These are phyloP conservation scores for Neckera pumila DNA, from an alignment of 225 moss, liverwort and hornwort species.

Conservation along the genomic window DNA sequence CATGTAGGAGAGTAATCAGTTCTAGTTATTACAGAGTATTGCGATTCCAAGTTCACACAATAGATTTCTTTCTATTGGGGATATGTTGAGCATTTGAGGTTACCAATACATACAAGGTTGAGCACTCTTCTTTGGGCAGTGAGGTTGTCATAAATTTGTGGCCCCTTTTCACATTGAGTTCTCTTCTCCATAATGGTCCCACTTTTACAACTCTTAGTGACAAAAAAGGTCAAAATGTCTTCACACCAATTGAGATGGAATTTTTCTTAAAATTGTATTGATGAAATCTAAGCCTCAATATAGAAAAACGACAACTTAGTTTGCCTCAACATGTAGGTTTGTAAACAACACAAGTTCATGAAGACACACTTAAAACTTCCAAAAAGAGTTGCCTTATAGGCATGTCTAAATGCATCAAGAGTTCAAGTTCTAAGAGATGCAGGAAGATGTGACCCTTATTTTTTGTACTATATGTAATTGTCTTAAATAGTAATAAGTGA, in stretches of 20 bases:
- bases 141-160: neutral
- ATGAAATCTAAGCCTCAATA: neutral
- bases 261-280: neutral
- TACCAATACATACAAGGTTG: neutral
- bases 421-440: neutral
- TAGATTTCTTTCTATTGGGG: neutral
- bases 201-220: neutral
- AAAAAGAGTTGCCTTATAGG: fast-evolving
- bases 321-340: neutral
- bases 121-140: neutral
- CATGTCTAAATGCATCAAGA: neutral
- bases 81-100: neutral
- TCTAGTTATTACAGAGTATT: neutral
- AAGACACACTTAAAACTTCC: neutral
- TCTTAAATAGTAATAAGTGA: neutral
- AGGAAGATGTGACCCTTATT: fast-evolving
- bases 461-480: neutral
- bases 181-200: too few species aligned
- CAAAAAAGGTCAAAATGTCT: too few species aligned
- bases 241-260: neutral
- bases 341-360: neutral
- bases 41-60: neutral
- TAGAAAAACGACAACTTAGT: neutral
- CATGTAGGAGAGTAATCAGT: neutral
- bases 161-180: neutral